A percentile compares a stretch with the other conserved stretches of the same genome.
phyloP scores from a whole-genome alignment of 2,329 filamentous ascomycete genomes.

The Phyllosticta citrichinensis region DNA sequence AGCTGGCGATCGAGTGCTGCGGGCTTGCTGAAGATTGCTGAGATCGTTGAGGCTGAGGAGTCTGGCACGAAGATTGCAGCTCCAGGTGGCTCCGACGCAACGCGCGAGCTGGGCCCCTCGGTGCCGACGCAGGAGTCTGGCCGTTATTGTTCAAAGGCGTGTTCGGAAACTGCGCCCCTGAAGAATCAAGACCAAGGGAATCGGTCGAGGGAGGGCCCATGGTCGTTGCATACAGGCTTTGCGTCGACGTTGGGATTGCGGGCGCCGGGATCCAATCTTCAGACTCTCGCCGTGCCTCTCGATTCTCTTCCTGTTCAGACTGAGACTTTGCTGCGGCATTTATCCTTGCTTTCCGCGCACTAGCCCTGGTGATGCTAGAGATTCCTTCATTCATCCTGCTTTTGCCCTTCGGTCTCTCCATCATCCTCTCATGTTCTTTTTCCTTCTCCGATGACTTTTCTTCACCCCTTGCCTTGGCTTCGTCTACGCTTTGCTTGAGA shows the following conservation, averaged over 20 bases:
- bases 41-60: constrained; percentile 14
- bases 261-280: constrained; percentile 28
- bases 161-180: constrained; percentile 13
- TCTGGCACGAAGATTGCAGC: constrained; percentile 18
- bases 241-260: constrained; percentile 13
- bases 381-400: constrained; percentile 19
- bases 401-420: constrained; percentile 12
- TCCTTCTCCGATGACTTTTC: constrained; percentile 7
- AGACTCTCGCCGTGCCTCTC: constrained; percentile 18
- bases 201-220: background rate
- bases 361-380: constrained; percentile 14
- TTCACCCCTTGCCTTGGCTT: constrained; percentile 47
- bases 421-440: constrained; percentile 15
- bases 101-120: background rate
- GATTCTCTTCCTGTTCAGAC: constrained; percentile 18
- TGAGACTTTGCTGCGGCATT: constrained; percentile 8
- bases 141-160: background rate
- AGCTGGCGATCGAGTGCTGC: constrained; percentile 21
- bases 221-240: background rate
- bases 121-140: constrained; percentile 6
- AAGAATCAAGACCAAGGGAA: constrained; percentile 8
- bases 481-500: constrained; percentile 35
- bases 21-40: constrained; percentile 15
- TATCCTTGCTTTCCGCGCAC: constrained; percentile 14
- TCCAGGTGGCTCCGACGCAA: background rate